A percentile compares a stretch with the other conserved stretches of the same genome.
phyloP scores from a whole-genome alignment of 306 rosid species.

The Quercus ilex region DNA sequence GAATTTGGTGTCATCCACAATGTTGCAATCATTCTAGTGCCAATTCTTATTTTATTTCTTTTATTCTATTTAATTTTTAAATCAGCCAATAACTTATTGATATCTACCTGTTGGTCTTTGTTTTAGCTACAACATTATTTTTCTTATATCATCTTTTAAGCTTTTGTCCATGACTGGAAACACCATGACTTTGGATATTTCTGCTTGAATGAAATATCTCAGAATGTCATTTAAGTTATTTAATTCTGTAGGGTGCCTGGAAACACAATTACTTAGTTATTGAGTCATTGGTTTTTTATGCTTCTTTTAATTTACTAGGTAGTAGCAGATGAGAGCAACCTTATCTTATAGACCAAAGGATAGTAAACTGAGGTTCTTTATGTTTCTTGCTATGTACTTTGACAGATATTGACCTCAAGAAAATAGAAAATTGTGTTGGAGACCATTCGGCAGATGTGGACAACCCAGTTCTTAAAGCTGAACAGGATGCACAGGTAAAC shows the following conservation, averaged over 20 bases:
- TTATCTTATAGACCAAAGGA: background rate
- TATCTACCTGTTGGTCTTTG: background rate
- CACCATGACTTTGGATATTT: background rate
- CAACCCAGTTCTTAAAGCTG: constrained; percentile 77
- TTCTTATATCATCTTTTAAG: background rate
- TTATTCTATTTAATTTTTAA: background rate
- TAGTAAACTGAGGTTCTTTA: background rate
- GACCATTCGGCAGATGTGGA: constrained; percentile 66
- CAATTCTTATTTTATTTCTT: background rate
- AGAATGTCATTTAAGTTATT: background rate
- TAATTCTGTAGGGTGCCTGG: background rate
- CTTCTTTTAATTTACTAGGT: background rate
- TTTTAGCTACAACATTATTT: background rate
- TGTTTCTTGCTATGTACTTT: constrained; percentile 20
- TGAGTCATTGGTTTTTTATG: background rate
- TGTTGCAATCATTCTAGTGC: background rate
- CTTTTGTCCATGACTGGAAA: background rate
- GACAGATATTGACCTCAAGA: constrained; percentile 62
- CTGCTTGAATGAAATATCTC: background rate
- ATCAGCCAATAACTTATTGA: background rate
- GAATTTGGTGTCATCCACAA: background rate
- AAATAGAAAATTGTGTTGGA: constrained; percentile 79
- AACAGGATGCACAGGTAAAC: constrained; percentile 83
- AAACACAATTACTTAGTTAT: background rate
- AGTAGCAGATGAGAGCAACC: background rate